phyloP scores from a whole-genome alignment of 345 rosid genomes.

The Rubroshorea leprosula region DNA sequence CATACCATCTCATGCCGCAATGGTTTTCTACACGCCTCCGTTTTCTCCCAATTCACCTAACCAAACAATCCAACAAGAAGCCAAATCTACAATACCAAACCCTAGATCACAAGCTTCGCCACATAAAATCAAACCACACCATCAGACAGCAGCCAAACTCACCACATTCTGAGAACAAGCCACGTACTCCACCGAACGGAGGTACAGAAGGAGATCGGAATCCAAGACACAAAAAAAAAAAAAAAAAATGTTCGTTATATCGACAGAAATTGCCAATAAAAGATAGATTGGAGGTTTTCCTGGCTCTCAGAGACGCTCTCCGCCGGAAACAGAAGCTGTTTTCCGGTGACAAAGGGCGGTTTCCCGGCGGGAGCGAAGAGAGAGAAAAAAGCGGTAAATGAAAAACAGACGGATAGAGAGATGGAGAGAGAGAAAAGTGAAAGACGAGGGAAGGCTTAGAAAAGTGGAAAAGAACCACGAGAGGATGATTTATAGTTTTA shows the following conservation, averaged over 20 bases:
- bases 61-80: constrained; percentile 17
- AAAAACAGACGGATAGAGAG: constrained; percentile 17
- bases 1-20: constrained; percentile 90
- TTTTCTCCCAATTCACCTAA: constrained; percentile 25
- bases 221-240: constrained; percentile 14
- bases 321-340: constrained; percentile 18
- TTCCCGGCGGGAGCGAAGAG: constrained; percentile 37
- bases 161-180: constrained; percentile 71
- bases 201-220: constrained; percentile 59
- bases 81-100: constrained; percentile 37
- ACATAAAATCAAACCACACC: constrained; percentile 25
- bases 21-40: constrained; percentile 55
- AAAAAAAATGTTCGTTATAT: constrained; percentile 8
- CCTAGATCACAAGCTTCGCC: constrained; percentile 68
- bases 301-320: not conserved
- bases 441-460: constrained; percentile 34
- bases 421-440: constrained; percentile 21
- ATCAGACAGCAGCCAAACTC: constrained; percentile 25
- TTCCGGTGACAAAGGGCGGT: constrained; percentile 24
- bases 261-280: constrained; percentile 8
- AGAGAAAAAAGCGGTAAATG: constrained; percentile 27
- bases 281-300: constrained; percentile 8
- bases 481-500: constrained; percentile 62
- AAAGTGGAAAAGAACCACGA: constrained; percentile 47
- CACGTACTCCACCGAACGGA: constrained; percentile 28